Base-by-base conservation (phyloP, 805 yeast genomes). In the Clavispora vitiphila region DNA sequence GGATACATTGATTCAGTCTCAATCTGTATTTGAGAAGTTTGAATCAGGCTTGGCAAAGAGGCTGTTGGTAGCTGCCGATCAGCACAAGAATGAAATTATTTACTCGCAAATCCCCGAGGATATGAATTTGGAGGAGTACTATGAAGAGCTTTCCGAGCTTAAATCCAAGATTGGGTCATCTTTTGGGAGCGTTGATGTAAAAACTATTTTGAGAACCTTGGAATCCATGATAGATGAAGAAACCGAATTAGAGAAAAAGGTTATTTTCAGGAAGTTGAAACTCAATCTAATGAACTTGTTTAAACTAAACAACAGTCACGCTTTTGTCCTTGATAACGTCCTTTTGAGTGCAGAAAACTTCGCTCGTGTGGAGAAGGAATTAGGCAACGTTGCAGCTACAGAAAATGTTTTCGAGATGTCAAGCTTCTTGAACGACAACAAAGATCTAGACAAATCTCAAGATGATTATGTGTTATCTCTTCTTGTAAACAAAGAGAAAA, bases 1-100 rank as follows among this genome's bases (percentile, higher is more conserved):
- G 51, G 88, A 82, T 51, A 65, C 81, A 1, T 54, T 81, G 32
- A 53, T 78, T 16, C 72, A 76, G 38, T 77, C 75, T 46, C 76
- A 75, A 40, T 54, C 59, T 1, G 54, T 47, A 3, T 56, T 56
- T 37, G 49, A 47, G 2, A 19, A 43, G 8, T 49, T 57, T 34
- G 61, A 57, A 34, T 30, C 22, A 21, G 39, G 34, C 15, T 37
- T 46, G 6, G 12, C 35, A 8, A 16, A 23, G 11, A 45, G 38
- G 42, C 22, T 23, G 35, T 10, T 27, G 32, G 14, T 8, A 6
- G n/a, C 9, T 10, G 38, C 10, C 18, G 24, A 26, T 3, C 6
- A 8, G 6, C 14, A 27, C 14, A 9, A 20, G 3, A 6, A 34
- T 3, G 16, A 27, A 5, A 18, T 20, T 2, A 10, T 38, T 3